Base-by-base conservation (phyloP, 1,284 basidiomycete species). In the Malassezia restricta region DNA sequence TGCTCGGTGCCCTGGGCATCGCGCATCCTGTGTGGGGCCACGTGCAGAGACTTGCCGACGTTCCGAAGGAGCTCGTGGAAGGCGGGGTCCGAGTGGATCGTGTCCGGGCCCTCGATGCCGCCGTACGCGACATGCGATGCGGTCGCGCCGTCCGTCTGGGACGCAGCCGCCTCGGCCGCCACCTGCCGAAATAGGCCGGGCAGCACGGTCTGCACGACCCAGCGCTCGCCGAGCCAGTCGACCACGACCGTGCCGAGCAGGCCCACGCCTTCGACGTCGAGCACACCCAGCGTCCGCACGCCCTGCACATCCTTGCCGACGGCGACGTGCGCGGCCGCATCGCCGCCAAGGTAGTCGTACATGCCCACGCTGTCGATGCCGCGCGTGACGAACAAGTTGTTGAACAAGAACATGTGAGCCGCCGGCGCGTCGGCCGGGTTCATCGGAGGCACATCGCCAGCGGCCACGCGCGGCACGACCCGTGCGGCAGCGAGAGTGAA, bases 321-420 rank as follows among this genome's bases (percentile, higher is more conserved):
- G 7, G 78, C 78, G 47, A 77, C 76, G 47, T 77, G 76, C 27
- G 78, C 78, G 5, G 79, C 79, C 41, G 77, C 79, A 61, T 79
- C 76, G n/a, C 78, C 79, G 32, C 79, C 79, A 42, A 79, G 65
- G 62, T 79, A 77, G 4, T 76, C 68, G 65, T 78, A 79, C 15
- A 78, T 74, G 52, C 77, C 77, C 59, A 79, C 77, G 29, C 77
- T 77, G 66, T 81, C 79, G 58, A 77, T 75, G 12, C 78, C 79
- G 57, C 78, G 78, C 55, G 78, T 79, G 67, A 79, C 76, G 59
- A 81, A 78, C 63, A 81, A 77, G 73, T 80, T 80, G 71, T 77
- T 77, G 60, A 76, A 71, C 28, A 80, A 74, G 70, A 75, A 80
- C 74, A 80, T 80, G 70, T 79, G 77, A 17, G 78, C 76, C 43